These are phyloP conservation scores for Amoeboradix gromovi DNA, from an alignment of 371 early-diverging fungal genomes.

Conservation along the genomic window DNA sequence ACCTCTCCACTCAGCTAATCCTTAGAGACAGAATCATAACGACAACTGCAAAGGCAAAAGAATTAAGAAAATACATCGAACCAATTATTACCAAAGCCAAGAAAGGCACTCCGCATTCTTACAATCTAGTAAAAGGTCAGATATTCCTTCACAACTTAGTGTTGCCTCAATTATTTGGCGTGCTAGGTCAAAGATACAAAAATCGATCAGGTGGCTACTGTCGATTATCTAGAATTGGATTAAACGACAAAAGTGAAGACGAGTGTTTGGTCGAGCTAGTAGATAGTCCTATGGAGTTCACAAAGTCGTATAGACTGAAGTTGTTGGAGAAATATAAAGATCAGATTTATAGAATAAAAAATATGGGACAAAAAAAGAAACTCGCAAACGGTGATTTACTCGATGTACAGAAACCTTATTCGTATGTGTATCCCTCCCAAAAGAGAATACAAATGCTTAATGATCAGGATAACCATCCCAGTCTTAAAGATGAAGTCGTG, in stretches of 20 bases:
- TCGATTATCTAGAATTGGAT: constrained; percentile 48
- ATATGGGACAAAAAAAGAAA: not conserved
- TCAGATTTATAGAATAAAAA: not conserved
- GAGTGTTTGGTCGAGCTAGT: constrained; percentile 63
- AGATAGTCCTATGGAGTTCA: constrained; percentile 11
- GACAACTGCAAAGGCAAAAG: constrained; percentile 74
- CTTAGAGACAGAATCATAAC: constrained; percentile 68
- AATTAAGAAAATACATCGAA: constrained; percentile 52
- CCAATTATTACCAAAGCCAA: constrained; percentile 16
- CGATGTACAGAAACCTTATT: not conserved
- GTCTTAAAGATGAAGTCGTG: not conserved
- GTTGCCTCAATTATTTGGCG: constrained; percentile 49
- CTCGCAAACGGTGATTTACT: too few species aligned
- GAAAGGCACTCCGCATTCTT: constrained; percentile 2
- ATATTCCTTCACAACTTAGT: constrained; percentile 4
- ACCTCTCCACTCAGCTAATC: constrained; percentile 55
- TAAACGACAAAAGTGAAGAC: constrained; percentile 39
- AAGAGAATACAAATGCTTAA: not conserved
- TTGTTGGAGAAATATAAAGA: not conserved
- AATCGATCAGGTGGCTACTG: constrained; percentile 62
- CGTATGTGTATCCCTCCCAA: not conserved
- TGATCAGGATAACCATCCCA: not conserved
- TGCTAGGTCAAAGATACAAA: constrained; percentile 51
- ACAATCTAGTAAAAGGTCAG: constrained; percentile 1
- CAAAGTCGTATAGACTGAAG: not conserved